Evolutionary conservation across 768 basidiomycete genomes (phyloP).

Genomic region (Kwoniella heveanensis): DNA sequence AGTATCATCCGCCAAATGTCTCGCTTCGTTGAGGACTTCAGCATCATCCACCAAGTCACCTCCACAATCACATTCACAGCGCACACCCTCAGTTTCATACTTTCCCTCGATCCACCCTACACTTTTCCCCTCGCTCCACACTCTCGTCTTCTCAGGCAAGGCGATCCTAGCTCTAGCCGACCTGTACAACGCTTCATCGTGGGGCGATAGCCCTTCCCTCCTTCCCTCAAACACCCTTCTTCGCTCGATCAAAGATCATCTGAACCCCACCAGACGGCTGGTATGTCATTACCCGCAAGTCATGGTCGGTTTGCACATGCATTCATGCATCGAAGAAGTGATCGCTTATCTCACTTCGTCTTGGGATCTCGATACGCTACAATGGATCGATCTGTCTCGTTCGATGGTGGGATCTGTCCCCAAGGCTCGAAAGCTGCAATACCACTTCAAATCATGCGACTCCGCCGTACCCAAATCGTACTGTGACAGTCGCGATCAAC

Average conservation of each 20-base stretch:
- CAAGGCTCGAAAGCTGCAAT: background rate
- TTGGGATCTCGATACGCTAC: slow-evolving; percentile 11
- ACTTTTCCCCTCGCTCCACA: background rate
- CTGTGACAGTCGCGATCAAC: no score
- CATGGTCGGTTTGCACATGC: slow-evolving; percentile 6
- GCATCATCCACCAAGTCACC: background rate
- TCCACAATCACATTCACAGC: no score
- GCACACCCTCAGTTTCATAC: background rate
- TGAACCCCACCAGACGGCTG: slow-evolving; percentile 3
- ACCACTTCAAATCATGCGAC: background rate
- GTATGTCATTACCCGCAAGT: slow-evolving; percentile 1
- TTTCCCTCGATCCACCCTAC: background rate
- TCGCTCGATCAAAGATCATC: background rate
- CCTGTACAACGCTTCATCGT: slow-evolving; percentile 15
- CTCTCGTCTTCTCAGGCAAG: slow-evolving; percentile 2
- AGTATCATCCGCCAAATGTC: background rate
- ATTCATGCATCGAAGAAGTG: slow-evolving; percentile 20
- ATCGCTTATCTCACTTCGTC: background rate
- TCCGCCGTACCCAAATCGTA: background rate
- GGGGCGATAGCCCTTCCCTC: slow-evolving; percentile 5
- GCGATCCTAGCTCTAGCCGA: slow-evolving; percentile 15
- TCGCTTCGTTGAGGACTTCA: background rate
- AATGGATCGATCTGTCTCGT: background rate
- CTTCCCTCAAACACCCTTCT: slow-evolving; percentile 11
- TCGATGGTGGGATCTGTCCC: slow-evolving; percentile 9